Conservation (phyloP, 208 protist genomes). For the Strigomonas culicis region DNA sequence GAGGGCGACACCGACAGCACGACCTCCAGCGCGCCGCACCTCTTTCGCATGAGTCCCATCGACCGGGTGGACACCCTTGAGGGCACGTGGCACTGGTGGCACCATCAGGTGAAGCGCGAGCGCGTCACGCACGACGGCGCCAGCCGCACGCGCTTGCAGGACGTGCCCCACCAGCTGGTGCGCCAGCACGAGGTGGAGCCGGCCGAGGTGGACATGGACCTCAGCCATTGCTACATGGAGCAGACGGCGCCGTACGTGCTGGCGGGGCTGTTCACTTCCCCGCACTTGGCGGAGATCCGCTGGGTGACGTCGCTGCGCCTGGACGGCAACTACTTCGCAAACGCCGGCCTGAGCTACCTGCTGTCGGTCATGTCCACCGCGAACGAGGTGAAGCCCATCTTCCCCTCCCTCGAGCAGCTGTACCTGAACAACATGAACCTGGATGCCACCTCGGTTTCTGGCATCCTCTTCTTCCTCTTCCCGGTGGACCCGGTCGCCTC, state of each 20-base stretch:
- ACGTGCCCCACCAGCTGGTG: constrained; percentile 45
- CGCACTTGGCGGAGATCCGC: constrained; percentile 46
- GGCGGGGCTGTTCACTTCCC: constrained; percentile 51
- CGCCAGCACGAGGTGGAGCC: constrained; percentile 59
- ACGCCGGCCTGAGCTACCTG: constrained; percentile 69
- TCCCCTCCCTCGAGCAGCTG: constrained; percentile 65
- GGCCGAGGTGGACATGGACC: constrained; percentile 57
- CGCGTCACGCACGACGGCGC: constrained; percentile 61
- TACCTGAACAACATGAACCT: constrained; percentile 87
- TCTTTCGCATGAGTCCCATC: constrained; percentile 53
- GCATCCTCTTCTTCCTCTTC: constrained; percentile 70
- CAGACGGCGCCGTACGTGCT: constrained; percentile 70
- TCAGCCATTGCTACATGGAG: constrained; percentile 77
- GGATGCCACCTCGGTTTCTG: constrained; percentile 42
- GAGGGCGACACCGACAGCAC: constrained; percentile 16
- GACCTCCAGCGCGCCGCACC: constrained; percentile 49
- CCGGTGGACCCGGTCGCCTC: constrained; percentile 37
- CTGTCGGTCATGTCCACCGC: constrained; percentile 54
- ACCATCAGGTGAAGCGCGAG: constrained; percentile 51
- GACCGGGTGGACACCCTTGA: constrained; percentile 21
- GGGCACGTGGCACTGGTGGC: constrained; percentile 77
- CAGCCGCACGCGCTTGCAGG: constrained; percentile 50
- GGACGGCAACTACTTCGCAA: constrained; percentile 80
- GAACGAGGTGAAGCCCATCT: constrained; percentile 38
- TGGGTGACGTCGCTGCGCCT: constrained; percentile 75